Evolutionary conservation across 1,284 basidiomycete species (phyloP), one percentile per base, ranked within the genome.

Genomic region (Trametes polyzona): DNA sequence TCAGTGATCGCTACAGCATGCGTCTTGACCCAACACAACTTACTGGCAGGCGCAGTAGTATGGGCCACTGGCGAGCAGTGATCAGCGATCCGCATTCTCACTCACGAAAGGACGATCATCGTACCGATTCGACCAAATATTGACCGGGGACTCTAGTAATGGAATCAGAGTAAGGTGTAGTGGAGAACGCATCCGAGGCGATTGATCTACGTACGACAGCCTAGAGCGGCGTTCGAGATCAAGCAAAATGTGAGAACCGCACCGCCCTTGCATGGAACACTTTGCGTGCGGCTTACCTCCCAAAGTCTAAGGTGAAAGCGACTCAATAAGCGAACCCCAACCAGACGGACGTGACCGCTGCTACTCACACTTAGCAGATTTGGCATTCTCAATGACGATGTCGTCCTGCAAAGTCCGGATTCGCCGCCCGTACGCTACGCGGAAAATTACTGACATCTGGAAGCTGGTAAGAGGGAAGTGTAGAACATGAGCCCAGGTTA

Each of bases 371-470:
- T 21, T 50, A 4, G 50, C 55, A 9, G 46, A 40, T 19, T 37
- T 47, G 23, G 26, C 32, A 19, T 48, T 47, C 12, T 14, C 33
- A 4, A 57, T 4, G 9, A 57, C 55, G 1, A 56, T 36, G 14
- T 56, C 55, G 21, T 56, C 55, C 41, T 51, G 55, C 16, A 56
- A 19, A 1, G 42, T 47, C 3, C 48, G 55, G 7, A 56, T 37
- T 10, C 55, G 42, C 27, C 55, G 26, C 19, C 55, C 55, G 12
- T 56, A 56, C 19, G 55, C 55, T 1, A 56, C n/a, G 1, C 48
- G 35, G 23, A 56, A 56, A 3, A 56, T 51, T 2, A 56, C 55
- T 4, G 55, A 56, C 55, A 56, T 56, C 14, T 51, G 55, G 35
- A 56, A 56, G 0, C 55, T 56, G 23, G 35, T 12, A 42, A 9